A percentile compares a stretch with the other conserved stretches of the same genome.
Conservation (phyloP, 192 early-diverging fungal species). For the Linderina pennispora region DNA sequence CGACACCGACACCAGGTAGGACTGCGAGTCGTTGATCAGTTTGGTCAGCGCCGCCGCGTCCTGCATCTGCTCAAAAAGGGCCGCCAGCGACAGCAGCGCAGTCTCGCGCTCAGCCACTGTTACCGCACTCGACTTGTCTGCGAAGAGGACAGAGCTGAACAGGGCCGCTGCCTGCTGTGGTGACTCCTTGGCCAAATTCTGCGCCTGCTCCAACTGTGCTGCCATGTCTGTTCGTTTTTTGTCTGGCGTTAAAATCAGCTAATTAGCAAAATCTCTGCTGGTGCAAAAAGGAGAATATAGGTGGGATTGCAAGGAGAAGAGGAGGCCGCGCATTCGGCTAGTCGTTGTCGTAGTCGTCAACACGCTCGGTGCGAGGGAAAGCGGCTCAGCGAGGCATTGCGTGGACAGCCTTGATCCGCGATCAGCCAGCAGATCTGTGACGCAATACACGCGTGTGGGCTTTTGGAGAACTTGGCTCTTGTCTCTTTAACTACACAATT, state of each 20-base stretch:
- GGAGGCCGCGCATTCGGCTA: too few species aligned
- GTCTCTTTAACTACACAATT: too few species aligned
- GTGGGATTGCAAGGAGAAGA: too few species aligned
- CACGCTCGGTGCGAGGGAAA: too few species aligned
- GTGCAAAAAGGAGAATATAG: background rate
- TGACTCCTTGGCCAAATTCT: constrained; percentile 22
- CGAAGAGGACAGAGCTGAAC: constrained; percentile 36
- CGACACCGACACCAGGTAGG: constrained; percentile 75
- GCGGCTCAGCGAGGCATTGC: too few species aligned
- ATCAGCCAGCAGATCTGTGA: too few species aligned
- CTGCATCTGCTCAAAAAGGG: constrained; percentile 39
- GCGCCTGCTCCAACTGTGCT: constrained; percentile 25
- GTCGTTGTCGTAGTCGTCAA: too few species aligned
- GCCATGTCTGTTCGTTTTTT: too few species aligned
- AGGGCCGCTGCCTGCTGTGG: constrained; percentile 38
- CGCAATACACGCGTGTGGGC: too few species aligned
- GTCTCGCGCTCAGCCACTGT: constrained; percentile 16
- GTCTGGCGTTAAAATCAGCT: too few species aligned
- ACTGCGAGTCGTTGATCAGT: constrained; percentile 75
- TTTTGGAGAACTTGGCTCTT: too few species aligned
- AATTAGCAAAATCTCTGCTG: background rate
- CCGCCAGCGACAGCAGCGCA: constrained; percentile 34
- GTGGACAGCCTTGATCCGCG: too few species aligned
- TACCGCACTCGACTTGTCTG: constrained; percentile 7
- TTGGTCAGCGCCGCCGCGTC: constrained; percentile 70